Evolutionary conservation across 768 basidiomycete genomes (phyloP).

Genomic region (Hirschioporus abietinus): DNA sequence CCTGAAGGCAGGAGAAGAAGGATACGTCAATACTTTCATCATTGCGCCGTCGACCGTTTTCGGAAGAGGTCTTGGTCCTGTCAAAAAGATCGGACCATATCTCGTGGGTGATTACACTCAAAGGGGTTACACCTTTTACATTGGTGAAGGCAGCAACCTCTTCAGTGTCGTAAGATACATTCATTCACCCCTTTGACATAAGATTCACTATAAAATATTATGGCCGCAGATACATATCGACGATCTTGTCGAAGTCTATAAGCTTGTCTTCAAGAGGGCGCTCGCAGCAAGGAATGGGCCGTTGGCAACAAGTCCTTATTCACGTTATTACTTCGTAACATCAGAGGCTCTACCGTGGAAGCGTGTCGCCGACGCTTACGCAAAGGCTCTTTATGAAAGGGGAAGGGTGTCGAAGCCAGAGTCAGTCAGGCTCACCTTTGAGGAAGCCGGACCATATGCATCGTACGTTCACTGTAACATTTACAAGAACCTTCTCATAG

Average conservation of each 20-base stretch:
- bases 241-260: neutral
- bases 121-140: neutral
- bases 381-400: neutral
- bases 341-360: neutral
- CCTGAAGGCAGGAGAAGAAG: neutral
- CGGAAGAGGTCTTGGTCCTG: neutral
- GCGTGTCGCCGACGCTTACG: neutral
- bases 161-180: neutral
- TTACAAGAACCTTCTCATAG: neutral
- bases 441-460: neutral
- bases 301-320: neutral
- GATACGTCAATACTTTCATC: neutral
- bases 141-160: conserved; percentile 1
- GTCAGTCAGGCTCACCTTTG: neutral
- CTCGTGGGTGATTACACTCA: neutral
- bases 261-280: neutral
- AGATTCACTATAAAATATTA: neutral
- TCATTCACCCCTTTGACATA: neutral
- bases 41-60: neutral
- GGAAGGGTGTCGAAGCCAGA: neutral
- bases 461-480: neutral
- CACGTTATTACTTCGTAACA: neutral
- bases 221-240: neutral
- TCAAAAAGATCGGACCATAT: neutral
- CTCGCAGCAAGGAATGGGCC: neutral